Conservation (phyloP, 768 basidiomycete species). For the Gautieria morchelliformis region DNA sequence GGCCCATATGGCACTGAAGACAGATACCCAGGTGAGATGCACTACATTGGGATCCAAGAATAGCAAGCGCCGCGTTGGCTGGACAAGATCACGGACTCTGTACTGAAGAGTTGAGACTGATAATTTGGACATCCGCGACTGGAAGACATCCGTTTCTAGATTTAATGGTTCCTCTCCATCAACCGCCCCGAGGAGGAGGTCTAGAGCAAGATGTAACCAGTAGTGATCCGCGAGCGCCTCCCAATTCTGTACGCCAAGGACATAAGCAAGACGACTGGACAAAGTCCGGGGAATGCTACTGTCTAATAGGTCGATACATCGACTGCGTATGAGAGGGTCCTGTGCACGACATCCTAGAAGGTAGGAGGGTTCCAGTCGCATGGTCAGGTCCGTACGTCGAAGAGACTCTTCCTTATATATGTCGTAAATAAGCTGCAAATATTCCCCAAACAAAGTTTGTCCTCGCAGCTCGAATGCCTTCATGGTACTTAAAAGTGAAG, state of each 20-base stretch:
- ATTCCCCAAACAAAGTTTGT: conserved; percentile 72
- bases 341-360: conserved; percentile 82
- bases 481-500: conserved; percentile 84
- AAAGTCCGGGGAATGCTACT: conserved; percentile 79
- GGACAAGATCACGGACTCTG: conserved; percentile 46
- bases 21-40: conserved; percentile 78
- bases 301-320: conserved; percentile 87
- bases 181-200: conserved; percentile 76
- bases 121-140: conserved; percentile 19
- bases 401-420: conserved; percentile 85
- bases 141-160: conserved; percentile 25
- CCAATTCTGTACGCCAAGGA: conserved; percentile 92
- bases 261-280: conserved; percentile 74
- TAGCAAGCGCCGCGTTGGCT: conserved; percentile 72
- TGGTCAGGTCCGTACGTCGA: conserved; percentile 87
- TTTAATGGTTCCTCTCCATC: conserved; percentile 35
- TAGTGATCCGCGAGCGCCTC: conserved; percentile 85
- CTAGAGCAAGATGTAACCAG: conserved; percentile 88
- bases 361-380: conserved; percentile 87
- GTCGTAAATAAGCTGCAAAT: conserved; percentile 83
- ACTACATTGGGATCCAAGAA: conserved; percentile 71
- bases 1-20: conserved; percentile 81
- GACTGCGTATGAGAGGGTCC: conserved; percentile 67
- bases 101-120: conserved; percentile 33
- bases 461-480: conserved; percentile 68